Percentiles rank a stretch among this genome's conserved stretches.
These are phyloP conservation scores for Lippia alba DNA, from an alignment of 305 asterid species.

Conservation along the genomic window DNA sequence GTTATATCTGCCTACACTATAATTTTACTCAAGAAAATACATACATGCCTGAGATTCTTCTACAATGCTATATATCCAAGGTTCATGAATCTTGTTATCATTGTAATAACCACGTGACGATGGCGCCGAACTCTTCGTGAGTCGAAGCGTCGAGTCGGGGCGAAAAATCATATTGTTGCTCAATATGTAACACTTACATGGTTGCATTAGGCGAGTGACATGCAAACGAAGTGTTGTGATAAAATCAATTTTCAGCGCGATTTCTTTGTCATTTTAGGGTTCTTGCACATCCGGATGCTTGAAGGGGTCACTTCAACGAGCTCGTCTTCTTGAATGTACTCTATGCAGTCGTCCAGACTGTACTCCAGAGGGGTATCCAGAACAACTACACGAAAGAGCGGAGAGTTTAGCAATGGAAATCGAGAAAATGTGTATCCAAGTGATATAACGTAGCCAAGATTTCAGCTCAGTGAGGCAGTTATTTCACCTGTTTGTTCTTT, in stretches of 20 bases:
- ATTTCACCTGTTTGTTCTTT: conserved; percentile 86
- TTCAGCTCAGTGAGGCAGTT: neutral
- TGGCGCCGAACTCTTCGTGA: neutral
- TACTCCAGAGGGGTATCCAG: conserved; percentile 84
- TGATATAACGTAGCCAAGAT: too few species aligned
- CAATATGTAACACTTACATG: neutral
- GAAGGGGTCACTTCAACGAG: conserved; percentile 93
- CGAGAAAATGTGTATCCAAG: neutral
- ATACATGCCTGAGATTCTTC: conserved; percentile 4
- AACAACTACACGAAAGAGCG: conserved; percentile 59
- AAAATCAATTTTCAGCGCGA: conserved; percentile 40
- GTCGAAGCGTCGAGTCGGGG: conserved; percentile 15
- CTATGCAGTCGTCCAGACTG: conserved; percentile 99
- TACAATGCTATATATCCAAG: conserved; percentile 35
- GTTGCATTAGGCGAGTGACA: conserved; percentile 21
- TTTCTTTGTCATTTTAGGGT: conserved; percentile 70
- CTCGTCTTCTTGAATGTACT: conserved; percentile 99
- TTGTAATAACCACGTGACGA: conserved; percentile 13
- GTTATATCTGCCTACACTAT: conserved; percentile 17
- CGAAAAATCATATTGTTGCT: neutral
- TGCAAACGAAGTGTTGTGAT: neutral
- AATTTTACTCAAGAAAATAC: neutral
- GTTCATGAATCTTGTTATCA: conserved; percentile 32
- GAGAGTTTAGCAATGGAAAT: conserved; percentile 15
- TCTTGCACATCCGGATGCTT: conserved; percentile 94